Conservation (phyloP, 2,329 filamentous ascomycete species). For the Pestalotiopsis sp. region DNA sequence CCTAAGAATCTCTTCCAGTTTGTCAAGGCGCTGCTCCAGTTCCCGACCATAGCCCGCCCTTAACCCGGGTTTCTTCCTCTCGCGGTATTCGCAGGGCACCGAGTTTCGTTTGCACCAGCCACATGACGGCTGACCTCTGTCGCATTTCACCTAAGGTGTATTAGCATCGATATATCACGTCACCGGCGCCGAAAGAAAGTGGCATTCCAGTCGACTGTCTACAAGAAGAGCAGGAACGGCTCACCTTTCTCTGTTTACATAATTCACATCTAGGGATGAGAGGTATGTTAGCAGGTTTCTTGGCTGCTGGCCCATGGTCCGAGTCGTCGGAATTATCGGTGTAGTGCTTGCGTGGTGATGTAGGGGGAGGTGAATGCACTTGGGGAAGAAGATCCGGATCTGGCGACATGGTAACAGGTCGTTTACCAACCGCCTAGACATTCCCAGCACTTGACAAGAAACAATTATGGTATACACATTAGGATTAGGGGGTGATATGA, state of each 20-base stretch:
- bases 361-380: neutral
- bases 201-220: neutral
- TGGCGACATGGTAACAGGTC: slow-evolving; percentile 11
- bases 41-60: slow-evolving; percentile 73
- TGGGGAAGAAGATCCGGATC: neutral
- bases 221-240: slow-evolving; percentile 15
- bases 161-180: neutral
- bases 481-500: neutral
- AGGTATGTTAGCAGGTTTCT: slow-evolving; percentile 38
- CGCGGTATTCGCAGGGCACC: slow-evolving; percentile 68
- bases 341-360: slow-evolving; percentile 15
- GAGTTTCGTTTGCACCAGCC: slow-evolving; percentile 70
- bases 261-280: slow-evolving; percentile 65
- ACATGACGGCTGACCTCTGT: slow-evolving; percentile 74
- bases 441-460: neutral
- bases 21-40: slow-evolving; percentile 72
- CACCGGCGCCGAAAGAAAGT: neutral
- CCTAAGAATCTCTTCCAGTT: slow-evolving; percentile 67
- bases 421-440: neutral
- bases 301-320: slow-evolving; percentile 19
- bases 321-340: slow-evolving; percentile 25
- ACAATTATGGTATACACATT: neutral
- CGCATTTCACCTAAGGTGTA: slow-evolving; percentile 66
- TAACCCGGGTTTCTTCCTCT: slow-evolving; percentile 68
- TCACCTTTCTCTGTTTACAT: slow-evolving; percentile 77